Conservation (phyloP, 2,329 filamentous ascomycete genomes). For the Ceratocystis papillata region DNA sequence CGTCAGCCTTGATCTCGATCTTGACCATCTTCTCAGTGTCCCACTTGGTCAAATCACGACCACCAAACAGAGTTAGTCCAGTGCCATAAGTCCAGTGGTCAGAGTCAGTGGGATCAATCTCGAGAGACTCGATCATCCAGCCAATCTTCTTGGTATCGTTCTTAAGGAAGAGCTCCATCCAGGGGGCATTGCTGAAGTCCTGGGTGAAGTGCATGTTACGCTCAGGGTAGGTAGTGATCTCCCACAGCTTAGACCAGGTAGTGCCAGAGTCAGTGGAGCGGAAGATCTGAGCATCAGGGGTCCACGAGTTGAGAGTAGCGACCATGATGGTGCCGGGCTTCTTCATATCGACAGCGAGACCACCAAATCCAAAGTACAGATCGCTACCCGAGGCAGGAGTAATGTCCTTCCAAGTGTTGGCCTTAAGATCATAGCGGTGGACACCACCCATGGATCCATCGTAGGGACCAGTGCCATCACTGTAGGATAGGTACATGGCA, state of each 20-base stretch:
- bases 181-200: conserved; percentile 41
- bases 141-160: conserved; percentile 42
- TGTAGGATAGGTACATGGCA: conserved; percentile 45
- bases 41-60: conserved; percentile 46
- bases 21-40: conserved; percentile 40
- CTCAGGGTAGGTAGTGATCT: conserved; percentile 39
- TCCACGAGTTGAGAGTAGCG: conserved; percentile 48
- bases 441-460: conserved; percentile 45
- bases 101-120: conserved; percentile 48
- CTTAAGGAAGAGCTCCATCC: conserved; percentile 42
- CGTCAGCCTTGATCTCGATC: conserved; percentile 42
- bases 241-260: conserved; percentile 46
- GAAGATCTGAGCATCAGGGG: conserved; percentile 47
- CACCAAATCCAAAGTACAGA: conserved; percentile 46
- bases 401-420: conserved; percentile 44
- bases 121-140: conserved; percentile 51
- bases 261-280: conserved; percentile 44
- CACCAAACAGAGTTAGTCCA: conserved; percentile 44
- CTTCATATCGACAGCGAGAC: conserved; percentile 43
- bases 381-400: conserved; percentile 41
- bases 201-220: conserved; percentile 39
- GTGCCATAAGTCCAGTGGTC: conserved; percentile 53
- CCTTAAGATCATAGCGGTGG: conserved; percentile 43
- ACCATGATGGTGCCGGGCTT: conserved; percentile 47
- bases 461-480: conserved; percentile 46